These are phyloP conservation scores for Annulohypoxylon truncatum DNA, from an alignment of 2,329 filamentous ascomycete species.

Conservation along the genomic window DNA sequence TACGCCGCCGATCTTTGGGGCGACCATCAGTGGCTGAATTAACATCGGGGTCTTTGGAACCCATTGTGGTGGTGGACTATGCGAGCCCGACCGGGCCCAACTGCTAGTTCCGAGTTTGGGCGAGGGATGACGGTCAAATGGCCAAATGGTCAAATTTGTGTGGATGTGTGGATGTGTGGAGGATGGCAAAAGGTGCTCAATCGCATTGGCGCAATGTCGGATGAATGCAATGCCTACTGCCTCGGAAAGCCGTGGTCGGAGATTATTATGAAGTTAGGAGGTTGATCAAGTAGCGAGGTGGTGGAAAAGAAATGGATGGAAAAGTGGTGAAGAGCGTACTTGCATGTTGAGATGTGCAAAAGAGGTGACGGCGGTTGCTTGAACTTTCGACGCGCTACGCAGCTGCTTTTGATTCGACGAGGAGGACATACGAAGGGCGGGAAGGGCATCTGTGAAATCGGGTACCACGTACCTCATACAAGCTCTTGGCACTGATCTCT, in stretches of 20 bases:
- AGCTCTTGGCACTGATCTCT: background rate
- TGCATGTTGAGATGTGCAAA: slow-evolving; percentile 36
- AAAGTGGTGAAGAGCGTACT: slow-evolving; percentile 33
- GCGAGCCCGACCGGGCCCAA: slow-evolving; percentile 50
- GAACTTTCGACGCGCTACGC: slow-evolving; percentile 48
- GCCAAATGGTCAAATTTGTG: slow-evolving; percentile 7
- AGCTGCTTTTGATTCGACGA: slow-evolving; percentile 48
- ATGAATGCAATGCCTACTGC: slow-evolving; percentile 23
- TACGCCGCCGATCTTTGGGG: slow-evolving; percentile 42
- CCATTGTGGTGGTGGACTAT: slow-evolving; percentile 46
- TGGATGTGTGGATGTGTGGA: slow-evolving; percentile 20
- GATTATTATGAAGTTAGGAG: background rate
- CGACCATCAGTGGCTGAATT: slow-evolving; percentile 42
- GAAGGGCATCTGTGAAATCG: slow-evolving; percentile 2
- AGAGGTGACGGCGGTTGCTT: slow-evolving; percentile 46
- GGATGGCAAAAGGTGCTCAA: slow-evolving; percentile 14
- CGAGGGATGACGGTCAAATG: slow-evolving; percentile 31
- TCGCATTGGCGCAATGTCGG: slow-evolving; percentile 3
- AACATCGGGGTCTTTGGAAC: slow-evolving; percentile 44
- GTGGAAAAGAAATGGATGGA: slow-evolving; percentile 3
- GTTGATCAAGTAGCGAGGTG: background rate
- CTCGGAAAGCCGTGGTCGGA: background rate
- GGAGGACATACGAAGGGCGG: slow-evolving; percentile 10
- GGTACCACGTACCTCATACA: slow-evolving; percentile 7
- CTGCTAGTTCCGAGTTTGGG: slow-evolving; percentile 35